These are phyloP conservation scores for Emergomyces pasteurianus DNA, from an alignment of 2,329 filamentous ascomycete species.

Conservation along the genomic window DNA sequence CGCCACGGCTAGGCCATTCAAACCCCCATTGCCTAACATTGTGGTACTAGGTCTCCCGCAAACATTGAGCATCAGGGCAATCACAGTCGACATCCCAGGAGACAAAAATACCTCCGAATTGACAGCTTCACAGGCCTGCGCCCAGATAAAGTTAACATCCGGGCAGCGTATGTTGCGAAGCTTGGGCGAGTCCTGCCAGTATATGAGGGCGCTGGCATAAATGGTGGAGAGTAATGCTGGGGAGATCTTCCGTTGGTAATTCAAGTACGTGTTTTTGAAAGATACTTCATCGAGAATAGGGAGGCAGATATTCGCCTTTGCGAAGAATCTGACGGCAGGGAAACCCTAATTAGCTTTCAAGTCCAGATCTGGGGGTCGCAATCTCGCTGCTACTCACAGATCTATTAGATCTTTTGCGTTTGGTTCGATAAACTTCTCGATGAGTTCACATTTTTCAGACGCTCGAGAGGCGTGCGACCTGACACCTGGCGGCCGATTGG, in stretches of 20 bases:
- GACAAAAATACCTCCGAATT: conserved; percentile 44
- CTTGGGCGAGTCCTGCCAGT: conserved; percentile 35
- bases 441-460: conserved; percentile 33
- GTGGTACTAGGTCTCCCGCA: conserved; percentile 44
- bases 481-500: conserved; percentile 32
- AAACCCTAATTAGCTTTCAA: not conserved
- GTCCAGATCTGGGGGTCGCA: not conserved
- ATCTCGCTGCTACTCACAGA: conserved; percentile 23
- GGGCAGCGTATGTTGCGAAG: conserved; percentile 30
- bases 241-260: conserved; percentile 36
- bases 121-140: conserved; percentile 42
- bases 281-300: conserved; percentile 42
- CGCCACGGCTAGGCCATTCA: conserved; percentile 40
- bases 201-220: conserved; percentile 41
- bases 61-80: conserved; percentile 43
- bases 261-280: conserved; percentile 32
- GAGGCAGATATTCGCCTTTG: conserved; percentile 40
- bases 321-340: conserved; percentile 34
- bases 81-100: conserved; percentile 43
- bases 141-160: conserved; percentile 47
- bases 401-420: conserved; percentile 32
- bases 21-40: conserved; percentile 43
- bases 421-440: conserved; percentile 43
- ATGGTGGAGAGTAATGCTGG: conserved; percentile 41
- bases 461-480: conserved; percentile 13